These are phyloP conservation scores for Potentilla sterilis DNA, from an alignment of 306 rosid genomes.

Conservation along the genomic window DNA sequence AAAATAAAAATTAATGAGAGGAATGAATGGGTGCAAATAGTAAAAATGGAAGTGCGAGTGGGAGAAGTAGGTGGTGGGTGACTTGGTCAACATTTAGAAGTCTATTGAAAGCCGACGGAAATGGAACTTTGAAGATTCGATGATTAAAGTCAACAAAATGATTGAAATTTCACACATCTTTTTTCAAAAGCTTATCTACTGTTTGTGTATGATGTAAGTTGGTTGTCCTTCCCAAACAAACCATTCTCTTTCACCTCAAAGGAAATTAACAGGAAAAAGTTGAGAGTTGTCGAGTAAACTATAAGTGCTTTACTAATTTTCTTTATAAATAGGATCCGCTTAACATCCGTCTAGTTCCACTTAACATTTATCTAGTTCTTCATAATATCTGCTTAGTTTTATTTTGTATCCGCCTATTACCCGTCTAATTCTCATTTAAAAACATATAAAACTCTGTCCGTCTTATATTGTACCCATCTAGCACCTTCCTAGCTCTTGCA, in stretches of 20 bases:
- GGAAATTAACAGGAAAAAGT: background rate
- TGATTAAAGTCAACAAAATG: slow-evolving; percentile 10
- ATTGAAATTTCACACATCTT: background rate
- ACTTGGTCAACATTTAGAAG: background rate
- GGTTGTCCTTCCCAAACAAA: background rate
- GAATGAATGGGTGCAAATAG: background rate
- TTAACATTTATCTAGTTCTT: too few relatives aligned
- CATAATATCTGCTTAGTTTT: too few relatives aligned
- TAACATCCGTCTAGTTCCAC: too few relatives aligned
- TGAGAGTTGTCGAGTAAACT: background rate
- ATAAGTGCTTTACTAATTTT: background rate
- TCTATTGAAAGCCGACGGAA: background rate
- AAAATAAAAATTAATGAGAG: background rate
- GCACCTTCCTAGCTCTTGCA: too few relatives aligned
- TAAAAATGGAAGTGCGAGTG: background rate
- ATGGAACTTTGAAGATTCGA: background rate
- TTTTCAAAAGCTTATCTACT: background rate
- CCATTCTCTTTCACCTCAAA: background rate
- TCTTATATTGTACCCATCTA: too few relatives aligned
- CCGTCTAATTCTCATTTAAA: too few relatives aligned
- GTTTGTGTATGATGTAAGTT: background rate
- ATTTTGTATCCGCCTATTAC: too few relatives aligned
- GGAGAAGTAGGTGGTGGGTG: slow-evolving; percentile 1
- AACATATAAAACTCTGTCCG: too few relatives aligned
- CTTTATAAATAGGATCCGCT: background rate